Percentiles rank a stretch among this genome's conserved stretches.
Evolutionary conservation across 352 stramenopile species (phyloP).

Genomic region (Blastocystis sp.): DNA sequence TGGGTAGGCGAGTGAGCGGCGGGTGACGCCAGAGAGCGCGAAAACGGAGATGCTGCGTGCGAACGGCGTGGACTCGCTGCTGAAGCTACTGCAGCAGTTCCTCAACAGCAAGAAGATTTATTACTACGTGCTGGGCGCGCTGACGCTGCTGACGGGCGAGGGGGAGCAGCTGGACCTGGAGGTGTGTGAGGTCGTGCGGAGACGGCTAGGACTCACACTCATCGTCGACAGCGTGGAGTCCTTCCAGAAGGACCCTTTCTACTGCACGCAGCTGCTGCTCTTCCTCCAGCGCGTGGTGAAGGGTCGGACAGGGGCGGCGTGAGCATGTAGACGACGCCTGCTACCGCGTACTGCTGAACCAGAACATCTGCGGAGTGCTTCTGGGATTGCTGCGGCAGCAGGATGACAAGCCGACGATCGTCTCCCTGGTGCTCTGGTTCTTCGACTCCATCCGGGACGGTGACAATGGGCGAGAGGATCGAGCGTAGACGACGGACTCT

Average conservation of each 20-base stretch:
- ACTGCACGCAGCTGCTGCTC: not conserved
- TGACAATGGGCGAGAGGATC: not conserved
- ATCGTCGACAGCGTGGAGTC: not conserved
- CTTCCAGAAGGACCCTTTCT: not conserved
- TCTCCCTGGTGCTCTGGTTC: no score
- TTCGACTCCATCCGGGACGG: no score
- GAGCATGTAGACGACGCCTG: constrained; percentile 2
- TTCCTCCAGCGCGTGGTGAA: not conserved
- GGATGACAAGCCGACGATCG: not conserved
- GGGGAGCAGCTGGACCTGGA: not conserved
- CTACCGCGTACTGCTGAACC: not conserved
- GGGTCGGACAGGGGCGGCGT: not conserved
- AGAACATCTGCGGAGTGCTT: not conserved
- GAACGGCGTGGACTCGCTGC: not conserved
- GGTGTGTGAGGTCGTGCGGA: not conserved
- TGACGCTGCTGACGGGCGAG: not conserved
- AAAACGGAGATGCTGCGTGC: not conserved
- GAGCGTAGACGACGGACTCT: not conserved
- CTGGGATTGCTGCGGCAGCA: not conserved
- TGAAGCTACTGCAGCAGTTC: constrained; percentile 38
- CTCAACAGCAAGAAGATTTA: not conserved
- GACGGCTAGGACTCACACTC: constrained; percentile 13
- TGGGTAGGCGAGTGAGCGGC: not conserved
- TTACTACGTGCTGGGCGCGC: not conserved
- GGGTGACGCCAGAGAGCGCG: not conserved